A percentile compares a stretch with the other conserved stretches of the same genome.
These are phyloP conservation scores for Russula emetica DNA, from an alignment of 768 basidiomycete genomes.

Conservation along the genomic window DNA sequence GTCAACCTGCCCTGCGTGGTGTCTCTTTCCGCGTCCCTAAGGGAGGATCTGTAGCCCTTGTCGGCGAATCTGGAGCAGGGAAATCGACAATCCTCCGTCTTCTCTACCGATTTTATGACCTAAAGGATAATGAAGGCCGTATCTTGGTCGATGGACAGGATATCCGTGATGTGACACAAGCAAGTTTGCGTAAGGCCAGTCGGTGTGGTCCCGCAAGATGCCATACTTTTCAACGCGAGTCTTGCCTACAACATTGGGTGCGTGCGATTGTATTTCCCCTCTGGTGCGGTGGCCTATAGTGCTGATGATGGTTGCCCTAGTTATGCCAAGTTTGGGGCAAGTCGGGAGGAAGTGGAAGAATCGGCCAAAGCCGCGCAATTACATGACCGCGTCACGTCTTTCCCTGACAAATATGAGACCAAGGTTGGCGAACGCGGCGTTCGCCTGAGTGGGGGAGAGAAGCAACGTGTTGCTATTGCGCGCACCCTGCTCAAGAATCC, in stretches of 20 bases:
- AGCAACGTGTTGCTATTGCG: constrained; percentile 85
- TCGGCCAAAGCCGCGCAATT: constrained; percentile 82
- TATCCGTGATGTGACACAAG: constrained; percentile 82
- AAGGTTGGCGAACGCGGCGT: constrained; percentile 89
- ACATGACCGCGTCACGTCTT: constrained; percentile 78
- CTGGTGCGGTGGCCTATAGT: background rate
- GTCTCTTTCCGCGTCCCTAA: constrained; percentile 88
- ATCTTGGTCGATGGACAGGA: constrained; percentile 85
- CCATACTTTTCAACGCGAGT: constrained; percentile 65
- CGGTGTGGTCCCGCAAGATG: constrained; percentile 88
- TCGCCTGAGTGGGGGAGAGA: constrained; percentile 81
- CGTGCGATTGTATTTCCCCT: constrained; percentile 25
- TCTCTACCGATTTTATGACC: constrained; percentile 89
- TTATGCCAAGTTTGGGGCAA: constrained; percentile 73
- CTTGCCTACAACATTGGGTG: constrained; percentile 73
- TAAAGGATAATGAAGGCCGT: constrained; percentile 69
- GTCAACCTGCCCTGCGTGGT: constrained; percentile 62
- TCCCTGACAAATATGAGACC: constrained; percentile 85
- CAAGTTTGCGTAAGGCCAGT: constrained; percentile 73
- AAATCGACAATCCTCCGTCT: constrained; percentile 85
- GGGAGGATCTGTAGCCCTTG: constrained; percentile 83
- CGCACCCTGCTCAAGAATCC: constrained; percentile 84
- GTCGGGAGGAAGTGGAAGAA: constrained; percentile 67
- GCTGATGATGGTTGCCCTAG: constrained; percentile 32
- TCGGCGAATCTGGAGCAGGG: constrained; percentile 77